Base-by-base conservation (phyloP, 148 eudicot genomes). In the Rhododendron griersonianum region DNA sequence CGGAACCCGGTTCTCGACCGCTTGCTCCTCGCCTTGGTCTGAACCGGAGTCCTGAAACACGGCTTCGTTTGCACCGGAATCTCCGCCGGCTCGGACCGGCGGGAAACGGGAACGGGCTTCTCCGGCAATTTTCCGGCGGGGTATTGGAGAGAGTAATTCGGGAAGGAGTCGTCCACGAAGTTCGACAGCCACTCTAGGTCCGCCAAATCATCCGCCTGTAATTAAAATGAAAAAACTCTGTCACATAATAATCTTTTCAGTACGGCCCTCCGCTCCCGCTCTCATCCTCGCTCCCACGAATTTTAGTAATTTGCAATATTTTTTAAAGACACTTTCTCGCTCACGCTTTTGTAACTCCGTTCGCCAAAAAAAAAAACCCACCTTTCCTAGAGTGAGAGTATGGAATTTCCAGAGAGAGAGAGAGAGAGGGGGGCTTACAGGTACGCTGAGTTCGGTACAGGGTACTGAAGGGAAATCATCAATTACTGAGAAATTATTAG, bases 11-110 rank as follows among this genome's bases (percentile, higher is more conserved):
- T 73, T 25, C 90, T 55, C 11, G 59, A 83, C 3, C 91, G 81
- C 82, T 91, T 89, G 83, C 86, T 89, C 61, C 91, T 84, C 15
- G 91, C 90, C 86, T 91, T 91, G 57, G 92, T 89, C 59, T 88
- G 92, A 35, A 88, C 88, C 79, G 91, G 91, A 61, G 87, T 85
- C 9, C 82, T 50, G 82, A 86, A 84, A 44, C 83, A 50, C 15
- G 84, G 51, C 55, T 63, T 45, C 30, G 80, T 44, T 15, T 30
- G 81, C 8, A 30, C 86, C 61, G 87, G 69, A 16, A 14, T 28
- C 71, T 48, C 84, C 45, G 30, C 74, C 53, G 82, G 84, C 73
- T 81, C 84, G 10, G 85, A 6, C 14, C 19, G 67, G 48, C 48
- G 44, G 71, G 71, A 63, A 23, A 21, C 35, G 10, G 47, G 39